Conservation (phyloP, 1,284 basidiomycete species). For the Sparassis latifolia region DNA sequence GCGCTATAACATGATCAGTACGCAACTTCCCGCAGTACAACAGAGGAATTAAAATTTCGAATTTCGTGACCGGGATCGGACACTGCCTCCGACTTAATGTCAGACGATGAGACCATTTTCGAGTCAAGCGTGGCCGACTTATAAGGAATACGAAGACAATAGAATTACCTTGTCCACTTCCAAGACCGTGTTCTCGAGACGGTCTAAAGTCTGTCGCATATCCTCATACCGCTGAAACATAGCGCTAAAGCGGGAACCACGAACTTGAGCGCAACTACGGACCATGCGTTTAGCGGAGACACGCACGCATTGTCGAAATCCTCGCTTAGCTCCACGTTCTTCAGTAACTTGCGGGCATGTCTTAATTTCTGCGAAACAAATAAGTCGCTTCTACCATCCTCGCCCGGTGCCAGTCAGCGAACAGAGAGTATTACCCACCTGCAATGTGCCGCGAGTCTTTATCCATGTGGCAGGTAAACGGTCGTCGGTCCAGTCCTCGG, state of each 20-base stretch:
- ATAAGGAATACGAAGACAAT: neutral
- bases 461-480: constrained; percentile 40
- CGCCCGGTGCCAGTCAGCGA: no score
- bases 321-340: constrained; percentile 46
- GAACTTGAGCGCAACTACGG: no score
- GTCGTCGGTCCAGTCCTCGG: constrained; percentile 42
- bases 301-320: constrained; percentile 39
- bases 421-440: constrained; percentile 34
- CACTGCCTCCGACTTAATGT: neutral
- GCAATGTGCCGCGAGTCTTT: constrained; percentile 47
- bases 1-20: constrained; percentile 18
- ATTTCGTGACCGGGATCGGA: neutral
- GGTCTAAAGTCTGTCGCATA: constrained; percentile 42
- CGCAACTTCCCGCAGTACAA: neutral
- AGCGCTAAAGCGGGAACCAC: neutral
- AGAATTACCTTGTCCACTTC: constrained; percentile 42
- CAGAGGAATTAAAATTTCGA: neutral
- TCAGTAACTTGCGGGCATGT: constrained; percentile 51
- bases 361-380: constrained; percentile 48
- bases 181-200: constrained; percentile 43
- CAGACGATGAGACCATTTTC: neutral
- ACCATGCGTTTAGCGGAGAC: neutral
- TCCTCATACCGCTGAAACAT: constrained; percentile 29
- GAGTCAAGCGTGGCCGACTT: no score
- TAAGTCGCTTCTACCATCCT: no score